These are phyloP conservation scores for Aspergillus proliferans DNA, from an alignment of 2,329 filamentous ascomycete species.

Conservation along the genomic window DNA sequence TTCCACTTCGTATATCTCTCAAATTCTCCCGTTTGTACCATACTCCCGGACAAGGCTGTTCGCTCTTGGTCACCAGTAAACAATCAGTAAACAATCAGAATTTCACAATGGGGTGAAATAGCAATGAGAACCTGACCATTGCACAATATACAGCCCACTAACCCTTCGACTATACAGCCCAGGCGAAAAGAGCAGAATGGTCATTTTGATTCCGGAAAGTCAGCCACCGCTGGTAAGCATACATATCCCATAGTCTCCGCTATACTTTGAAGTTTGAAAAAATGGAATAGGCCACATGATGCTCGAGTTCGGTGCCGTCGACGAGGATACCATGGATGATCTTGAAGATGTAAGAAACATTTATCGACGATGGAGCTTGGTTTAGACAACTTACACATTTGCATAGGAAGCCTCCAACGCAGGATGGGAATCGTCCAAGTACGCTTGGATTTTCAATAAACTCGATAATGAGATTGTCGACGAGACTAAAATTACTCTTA, in stretches of 20 bases:
- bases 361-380: no score
- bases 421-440: conserved; percentile 99
- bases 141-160: no score
- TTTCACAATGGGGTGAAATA: no score
- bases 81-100: no score
- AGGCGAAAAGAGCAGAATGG: conserved; percentile 48
- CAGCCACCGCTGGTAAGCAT: conserved; percentile 66
- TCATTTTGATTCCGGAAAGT: conserved; percentile 98
- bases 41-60: no score
- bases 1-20: no score
- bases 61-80: no score
- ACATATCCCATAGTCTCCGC: background rate
- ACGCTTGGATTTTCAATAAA: conserved; percentile 99
- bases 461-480: conserved; percentile 97
- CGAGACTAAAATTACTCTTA: conserved; percentile 56
- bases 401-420: conserved; percentile 68
- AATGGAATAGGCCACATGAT: conserved; percentile 63
- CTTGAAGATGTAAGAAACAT: conserved; percentile 77
- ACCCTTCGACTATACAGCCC: no score
- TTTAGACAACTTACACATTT: no score
- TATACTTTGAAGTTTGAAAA: background rate
- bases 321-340: conserved; percentile 99
- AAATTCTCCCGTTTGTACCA: no score
- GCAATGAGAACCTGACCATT: no score
- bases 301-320: conserved; percentile 99